Percentiles rank a stretch among this genome's conserved stretches.
These are phyloP conservation scores for Brassica balearica DNA, from an alignment of 441 rosid species.

Conservation along the genomic window DNA sequence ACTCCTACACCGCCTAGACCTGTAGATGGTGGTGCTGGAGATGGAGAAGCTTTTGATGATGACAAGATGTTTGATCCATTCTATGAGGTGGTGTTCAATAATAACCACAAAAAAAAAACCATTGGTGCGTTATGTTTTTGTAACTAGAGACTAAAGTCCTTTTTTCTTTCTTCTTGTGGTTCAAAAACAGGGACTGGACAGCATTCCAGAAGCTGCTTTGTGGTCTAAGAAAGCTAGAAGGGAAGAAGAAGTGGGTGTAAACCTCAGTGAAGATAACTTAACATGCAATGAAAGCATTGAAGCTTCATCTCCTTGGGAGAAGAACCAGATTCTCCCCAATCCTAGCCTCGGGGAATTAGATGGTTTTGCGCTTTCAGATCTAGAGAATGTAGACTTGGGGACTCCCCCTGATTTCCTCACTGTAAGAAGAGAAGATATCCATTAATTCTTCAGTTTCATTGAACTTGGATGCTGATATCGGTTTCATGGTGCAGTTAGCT, in stretches of 20 bases:
- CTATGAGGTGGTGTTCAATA: conserved; percentile 26
- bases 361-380: conserved; percentile 56
- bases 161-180: background rate
- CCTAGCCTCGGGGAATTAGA: conserved; percentile 40
- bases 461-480: background rate
- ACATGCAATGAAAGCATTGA: conserved; percentile 58
- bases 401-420: conserved; percentile 77
- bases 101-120: background rate
- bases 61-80: conserved; percentile 38
- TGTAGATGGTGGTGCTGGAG: conserved; percentile 41
- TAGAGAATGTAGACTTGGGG: conserved; percentile 70
- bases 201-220: conserved; percentile 43
- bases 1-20: conserved; percentile 68
- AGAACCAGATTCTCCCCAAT: conserved; percentile 36
- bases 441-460: background rate
- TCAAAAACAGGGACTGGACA: conserved; percentile 47
- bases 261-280: conserved; percentile 54
- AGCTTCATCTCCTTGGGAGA: conserved; percentile 45
- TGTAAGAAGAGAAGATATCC: conserved; percentile 50
- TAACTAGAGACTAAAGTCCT: conserved; percentile 15
- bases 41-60: conserved; percentile 51
- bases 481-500: background rate
- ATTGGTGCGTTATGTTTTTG: background rate
- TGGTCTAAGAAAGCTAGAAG: conserved; percentile 81
- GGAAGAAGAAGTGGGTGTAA: conserved; percentile 49